phyloP scores from a whole-genome alignment of 768 basidiomycete genomes.

The Goffeauzyma gilvescens region DNA sequence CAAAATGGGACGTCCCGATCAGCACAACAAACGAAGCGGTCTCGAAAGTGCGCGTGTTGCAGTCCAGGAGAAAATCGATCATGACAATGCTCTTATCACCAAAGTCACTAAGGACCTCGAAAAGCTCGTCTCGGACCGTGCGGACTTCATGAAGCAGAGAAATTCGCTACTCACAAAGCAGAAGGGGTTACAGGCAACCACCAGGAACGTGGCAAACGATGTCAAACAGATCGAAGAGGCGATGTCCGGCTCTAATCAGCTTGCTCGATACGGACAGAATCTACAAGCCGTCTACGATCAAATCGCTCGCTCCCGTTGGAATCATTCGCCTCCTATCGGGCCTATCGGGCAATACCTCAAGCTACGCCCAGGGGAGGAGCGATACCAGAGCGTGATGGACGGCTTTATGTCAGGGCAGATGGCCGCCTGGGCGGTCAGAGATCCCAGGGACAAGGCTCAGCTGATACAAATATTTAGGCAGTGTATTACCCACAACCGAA shows the following conservation, averaged over 20 bases:
- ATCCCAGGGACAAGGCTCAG: conserved; percentile 43
- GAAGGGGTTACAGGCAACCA: too few relatives aligned
- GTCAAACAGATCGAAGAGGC: too few relatives aligned
- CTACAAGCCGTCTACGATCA: conserved; percentile 19
- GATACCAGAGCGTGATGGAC: conserved; percentile 52
- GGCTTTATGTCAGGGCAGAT: conserved; percentile 43
- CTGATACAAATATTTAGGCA: conserved; percentile 40
- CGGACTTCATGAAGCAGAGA: too few relatives aligned
- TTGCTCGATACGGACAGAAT: conserved; percentile 24
- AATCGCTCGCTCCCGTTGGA: conserved; percentile 22
- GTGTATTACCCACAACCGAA: conserved; percentile 1
- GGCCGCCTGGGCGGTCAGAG: conserved; percentile 55
- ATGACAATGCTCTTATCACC: neutral
- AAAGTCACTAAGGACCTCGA: neutral
- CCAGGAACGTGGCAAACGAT: too few relatives aligned
- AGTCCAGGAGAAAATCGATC: neutral
- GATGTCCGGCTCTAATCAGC: conserved; percentile 8
- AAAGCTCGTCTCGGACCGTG: neutral
- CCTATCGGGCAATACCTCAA: conserved; percentile 66
- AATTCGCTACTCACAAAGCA: too few relatives aligned
- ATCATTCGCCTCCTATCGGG: conserved; percentile 27
- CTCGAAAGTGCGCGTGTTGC: too few relatives aligned
- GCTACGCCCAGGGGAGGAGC: conserved; percentile 40
- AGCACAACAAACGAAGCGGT: too few relatives aligned
- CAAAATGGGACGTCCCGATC: too few relatives aligned